Percentiles rank a stretch among this genome's conserved stretches.
Evolutionary conservation across 345 rosid species (phyloP).

Genomic region (Salix suchowensis): DNA sequence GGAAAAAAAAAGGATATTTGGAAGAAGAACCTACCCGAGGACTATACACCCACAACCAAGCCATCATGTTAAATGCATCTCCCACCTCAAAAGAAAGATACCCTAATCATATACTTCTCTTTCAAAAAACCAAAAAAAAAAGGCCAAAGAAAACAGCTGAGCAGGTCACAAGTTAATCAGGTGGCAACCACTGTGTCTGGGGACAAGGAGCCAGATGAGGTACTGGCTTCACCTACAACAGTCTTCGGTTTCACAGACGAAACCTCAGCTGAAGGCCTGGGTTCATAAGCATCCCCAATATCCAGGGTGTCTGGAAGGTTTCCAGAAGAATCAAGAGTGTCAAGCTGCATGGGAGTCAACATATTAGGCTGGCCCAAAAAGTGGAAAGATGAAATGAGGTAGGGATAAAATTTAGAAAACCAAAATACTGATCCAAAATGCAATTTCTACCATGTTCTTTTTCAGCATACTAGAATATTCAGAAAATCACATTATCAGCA

Average conservation of each 20-base stretch:
- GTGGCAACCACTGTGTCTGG: constrained; percentile 28
- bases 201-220: constrained; percentile 38
- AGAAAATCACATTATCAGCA: not conserved
- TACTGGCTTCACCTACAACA: constrained; percentile 41
- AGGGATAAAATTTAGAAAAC: not conserved
- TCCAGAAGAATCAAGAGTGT: constrained; percentile 46
- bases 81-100: constrained; percentile 19
- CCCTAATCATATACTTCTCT: constrained; percentile 28
- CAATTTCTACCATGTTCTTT: not conserved
- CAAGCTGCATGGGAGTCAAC: constrained; percentile 39
- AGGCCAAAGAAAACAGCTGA: constrained; percentile 7
- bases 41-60: constrained; percentile 31
- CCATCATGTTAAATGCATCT: constrained; percentile 9
- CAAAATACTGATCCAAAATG: not conserved
- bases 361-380: not conserved
- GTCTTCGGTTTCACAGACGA: constrained; percentile 49
- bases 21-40: constrained; percentile 27
- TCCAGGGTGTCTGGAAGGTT: constrained; percentile 78
- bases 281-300: constrained; percentile 75
- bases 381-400: not conserved
- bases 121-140: constrained; percentile 13
- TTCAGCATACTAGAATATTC: not conserved
- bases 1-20: not conserved
- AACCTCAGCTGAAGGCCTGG: constrained; percentile 27
- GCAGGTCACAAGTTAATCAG: constrained; percentile 18